These are phyloP conservation scores for Bocquillonia castaneifolia DNA, from an alignment of 441 rosid genomes.

Conservation along the genomic window DNA sequence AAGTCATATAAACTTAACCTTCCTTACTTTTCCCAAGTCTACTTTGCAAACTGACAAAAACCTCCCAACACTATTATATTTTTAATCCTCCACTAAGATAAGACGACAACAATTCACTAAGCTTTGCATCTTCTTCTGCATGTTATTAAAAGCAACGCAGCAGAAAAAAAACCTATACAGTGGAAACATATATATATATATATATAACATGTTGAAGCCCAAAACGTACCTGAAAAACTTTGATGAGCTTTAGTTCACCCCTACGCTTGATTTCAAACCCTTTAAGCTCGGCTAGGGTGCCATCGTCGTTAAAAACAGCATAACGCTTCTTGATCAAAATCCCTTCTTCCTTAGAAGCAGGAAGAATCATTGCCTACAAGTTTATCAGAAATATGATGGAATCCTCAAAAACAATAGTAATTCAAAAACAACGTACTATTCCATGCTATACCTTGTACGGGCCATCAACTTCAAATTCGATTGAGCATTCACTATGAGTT, in stretches of 20 bases:
- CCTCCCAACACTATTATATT: no score
- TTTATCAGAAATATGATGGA: conserved; percentile 14
- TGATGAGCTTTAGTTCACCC: conserved; percentile 98
- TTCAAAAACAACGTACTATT: conserved; percentile 9
- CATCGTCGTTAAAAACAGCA: conserved; percentile 98
- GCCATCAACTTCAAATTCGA: conserved; percentile 99
- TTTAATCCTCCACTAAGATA: no score
- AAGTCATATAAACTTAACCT: neutral
- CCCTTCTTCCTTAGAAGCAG: conserved; percentile 99
- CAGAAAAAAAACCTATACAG: neutral
- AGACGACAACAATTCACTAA: no score
- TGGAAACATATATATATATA: neutral
- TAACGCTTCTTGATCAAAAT: conserved; percentile 93
- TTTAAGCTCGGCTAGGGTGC: conserved; percentile 97
- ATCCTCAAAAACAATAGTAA: conserved; percentile 15
- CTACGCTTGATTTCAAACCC: conserved; percentile 99
- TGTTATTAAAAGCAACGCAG: neutral
- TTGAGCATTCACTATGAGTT: conserved; percentile 94
- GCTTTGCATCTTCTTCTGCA: no score
- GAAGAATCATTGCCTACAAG: conserved; percentile 93
- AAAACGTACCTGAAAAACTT: conserved; percentile 82
- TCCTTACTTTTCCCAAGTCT: neutral
- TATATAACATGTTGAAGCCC: conserved; percentile 10
- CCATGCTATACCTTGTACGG: conserved; percentile 83
- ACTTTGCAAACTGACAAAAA: no score